Evolutionary conservation across 2,329 filamentous ascomycete genomes (phyloP).

Genomic region (Rhinocladiella similis): DNA sequence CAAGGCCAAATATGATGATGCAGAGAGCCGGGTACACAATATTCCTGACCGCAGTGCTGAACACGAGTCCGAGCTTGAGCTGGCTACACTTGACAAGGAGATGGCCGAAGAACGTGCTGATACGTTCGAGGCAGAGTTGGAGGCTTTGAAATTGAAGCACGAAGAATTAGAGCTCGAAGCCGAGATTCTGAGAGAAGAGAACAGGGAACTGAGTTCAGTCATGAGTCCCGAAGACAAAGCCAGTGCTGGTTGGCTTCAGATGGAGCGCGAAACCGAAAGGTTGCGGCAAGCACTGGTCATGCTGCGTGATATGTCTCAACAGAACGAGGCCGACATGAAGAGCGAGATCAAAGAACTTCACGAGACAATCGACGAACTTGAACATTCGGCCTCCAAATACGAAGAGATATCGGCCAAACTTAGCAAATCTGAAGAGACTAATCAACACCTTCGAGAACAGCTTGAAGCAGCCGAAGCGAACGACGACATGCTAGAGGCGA

Average conservation of each 20-base stretch:
- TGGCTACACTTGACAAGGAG: slow-evolving; percentile 85
- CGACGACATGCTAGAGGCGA: slow-evolving; percentile 90
- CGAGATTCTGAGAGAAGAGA: slow-evolving; percentile 84
- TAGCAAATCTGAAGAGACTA: slow-evolving; percentile 67
- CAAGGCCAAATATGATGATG: slow-evolving; percentile 75
- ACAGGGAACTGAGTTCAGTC: slow-evolving; percentile 76
- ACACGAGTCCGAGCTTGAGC: slow-evolving; percentile 80
- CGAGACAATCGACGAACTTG: slow-evolving; percentile 69
- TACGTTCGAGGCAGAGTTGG: slow-evolving; percentile 75
- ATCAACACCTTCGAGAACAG: slow-evolving; percentile 86
- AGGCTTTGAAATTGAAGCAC: slow-evolving; percentile 69
- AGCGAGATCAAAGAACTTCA: slow-evolving; percentile 73
- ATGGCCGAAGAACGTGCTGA: slow-evolving; percentile 96
- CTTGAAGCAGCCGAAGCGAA: slow-evolving; percentile 84
- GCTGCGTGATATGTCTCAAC: slow-evolving; percentile 81
- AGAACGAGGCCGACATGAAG: slow-evolving; percentile 77
- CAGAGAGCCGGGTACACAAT: slow-evolving; percentile 66
- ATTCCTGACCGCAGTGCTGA: slow-evolving; percentile 69
- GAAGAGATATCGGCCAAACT: slow-evolving; percentile 72
- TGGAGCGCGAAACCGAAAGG: slow-evolving; percentile 87
- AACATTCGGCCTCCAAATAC: slow-evolving; percentile 67
- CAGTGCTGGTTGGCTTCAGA: slow-evolving; percentile 83
- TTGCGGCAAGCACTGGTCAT: slow-evolving; percentile 81
- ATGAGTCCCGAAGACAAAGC: slow-evolving; percentile 87
- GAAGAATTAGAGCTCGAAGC: slow-evolving; percentile 88